Base-by-base conservation (phyloP, 176 grass and related monocot species). In the Oryza nivara region DNA sequence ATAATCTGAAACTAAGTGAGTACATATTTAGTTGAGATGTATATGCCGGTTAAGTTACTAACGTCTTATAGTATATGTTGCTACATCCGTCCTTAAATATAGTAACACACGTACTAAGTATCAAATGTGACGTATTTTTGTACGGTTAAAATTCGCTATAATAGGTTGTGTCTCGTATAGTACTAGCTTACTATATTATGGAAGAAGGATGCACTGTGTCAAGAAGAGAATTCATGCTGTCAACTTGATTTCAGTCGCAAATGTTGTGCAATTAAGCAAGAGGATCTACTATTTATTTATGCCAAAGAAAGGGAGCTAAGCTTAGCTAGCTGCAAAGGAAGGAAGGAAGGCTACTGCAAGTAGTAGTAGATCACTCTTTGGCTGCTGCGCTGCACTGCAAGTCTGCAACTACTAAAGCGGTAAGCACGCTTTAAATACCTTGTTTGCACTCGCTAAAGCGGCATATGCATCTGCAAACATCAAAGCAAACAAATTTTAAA, bases 391-490 rank as follows among this genome's bases (percentile, higher is more conserved):
- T 71, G 38, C 43, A 44, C 43, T 44, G 41, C 15, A 13, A 70
- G 46, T 38, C 22, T 64, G 63, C 41, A 66, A 46, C 56, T 49
- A n/a, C 19, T 66, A 83, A 83, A 83, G 81, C 13, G 4, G 60
- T 67, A 75, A 75, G 44, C 72, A 75, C 63, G 22, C 82, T 75
- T 84, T 83, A 43, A 67, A 28, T 67, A 7, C 44, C 82, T 67
- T 83, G 81, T 75, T 75, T 75, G 72, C 81, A 48, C 81, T 75
- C 30, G 72, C 72, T 74, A 75, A 75, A 83, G 81, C 61, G 3
- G 60, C 61, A 67, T 67, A 67, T 67, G 60, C 30, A 75, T 67
- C 81, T 63, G 17, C 54, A 67, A 60, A 67, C 28, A 34, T 63
- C 61, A 74, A 75, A 67, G 71, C 23, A 67, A 75, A 56, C 9